Percentiles rank a stretch among this genome's conserved stretches.
Evolutionary conservation across 495 filamentous ascomycete genomes (phyloP).

Genomic region (Penicillium chermesinum): DNA sequence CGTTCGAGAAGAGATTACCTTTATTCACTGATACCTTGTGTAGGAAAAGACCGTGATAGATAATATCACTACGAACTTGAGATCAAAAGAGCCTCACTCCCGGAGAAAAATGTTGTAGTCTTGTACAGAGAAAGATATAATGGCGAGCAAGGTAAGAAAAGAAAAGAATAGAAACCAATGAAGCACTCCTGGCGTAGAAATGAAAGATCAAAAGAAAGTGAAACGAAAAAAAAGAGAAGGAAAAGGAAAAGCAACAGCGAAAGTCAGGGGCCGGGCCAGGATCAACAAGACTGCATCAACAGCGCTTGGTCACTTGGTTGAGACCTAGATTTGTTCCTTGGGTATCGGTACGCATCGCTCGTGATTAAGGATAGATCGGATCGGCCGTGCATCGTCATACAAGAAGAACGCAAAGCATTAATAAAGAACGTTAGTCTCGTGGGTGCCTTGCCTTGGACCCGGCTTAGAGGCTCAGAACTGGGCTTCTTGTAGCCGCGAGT

Average conservation of each 20-base stretch:
- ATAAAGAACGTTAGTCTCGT: slow-evolving; percentile 11
- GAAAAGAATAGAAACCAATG: slow-evolving; percentile 5
- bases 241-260: slow-evolving; percentile 3
- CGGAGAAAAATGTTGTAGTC: slow-evolving; percentile 4
- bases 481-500: not conserved
- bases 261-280: slow-evolving; percentile 2
- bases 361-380: slow-evolving; percentile 11
- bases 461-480: not conserved
- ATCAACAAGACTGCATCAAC: not conserved
- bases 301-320: not conserved
- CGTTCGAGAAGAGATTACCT: too few species aligned
- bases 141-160: slow-evolving; percentile 1
- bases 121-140: slow-evolving; percentile 9
- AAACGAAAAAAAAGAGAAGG: slow-evolving; percentile 6
- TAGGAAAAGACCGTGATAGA: too few species aligned
- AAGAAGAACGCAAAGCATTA: slow-evolving; percentile 23
- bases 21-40: too few species aligned
- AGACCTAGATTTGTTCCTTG: slow-evolving; percentile 4
- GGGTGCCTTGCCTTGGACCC: not conserved
- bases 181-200: not conserved
- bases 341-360: slow-evolving; percentile 28
- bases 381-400: slow-evolving; percentile 24
- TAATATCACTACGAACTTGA: not conserved
- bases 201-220: slow-evolving; percentile 1
- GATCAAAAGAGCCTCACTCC: not conserved